Conservation (phyloP, 441 rosid genomes). For the Corymbia calophylla region DNA sequence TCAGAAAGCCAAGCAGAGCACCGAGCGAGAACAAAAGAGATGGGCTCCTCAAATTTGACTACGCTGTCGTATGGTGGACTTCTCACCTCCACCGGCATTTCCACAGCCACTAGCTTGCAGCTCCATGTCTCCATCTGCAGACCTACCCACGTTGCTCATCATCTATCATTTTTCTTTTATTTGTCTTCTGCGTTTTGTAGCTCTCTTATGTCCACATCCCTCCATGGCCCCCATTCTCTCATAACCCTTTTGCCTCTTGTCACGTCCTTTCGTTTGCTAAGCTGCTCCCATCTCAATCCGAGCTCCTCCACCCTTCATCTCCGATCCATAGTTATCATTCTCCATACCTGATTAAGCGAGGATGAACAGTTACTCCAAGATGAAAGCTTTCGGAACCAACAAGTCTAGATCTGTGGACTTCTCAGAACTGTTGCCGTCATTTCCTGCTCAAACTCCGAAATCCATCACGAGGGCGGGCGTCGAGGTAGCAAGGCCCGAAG, state of each 20-base stretch:
- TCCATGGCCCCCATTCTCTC: background rate
- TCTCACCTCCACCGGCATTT: background rate
- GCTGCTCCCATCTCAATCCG: background rate
- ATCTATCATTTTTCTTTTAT: background rate
- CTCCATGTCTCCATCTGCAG: background rate
- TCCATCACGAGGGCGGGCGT: background rate
- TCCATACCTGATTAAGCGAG: background rate
- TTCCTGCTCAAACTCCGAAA: slow-evolving; percentile 6
- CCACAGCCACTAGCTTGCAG: background rate
- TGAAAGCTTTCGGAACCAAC: slow-evolving; percentile 15
- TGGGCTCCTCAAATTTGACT: background rate
- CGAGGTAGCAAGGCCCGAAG: background rate
- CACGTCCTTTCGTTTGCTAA: background rate
- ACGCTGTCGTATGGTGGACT: background rate
- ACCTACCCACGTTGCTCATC: background rate
- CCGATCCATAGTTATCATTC: background rate
- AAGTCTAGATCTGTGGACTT: slow-evolving; percentile 32
- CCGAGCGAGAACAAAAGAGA: background rate
- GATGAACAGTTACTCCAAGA: slow-evolving; percentile 65
- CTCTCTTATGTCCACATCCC: background rate
- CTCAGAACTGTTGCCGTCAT: slow-evolving; percentile 20
- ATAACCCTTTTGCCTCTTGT: background rate
- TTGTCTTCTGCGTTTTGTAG: background rate
- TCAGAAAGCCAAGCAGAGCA: background rate
- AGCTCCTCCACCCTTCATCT: background rate